These are phyloP conservation scores for Morella rubra DNA, from an alignment of 306 rosid genomes.

Conservation along the genomic window DNA sequence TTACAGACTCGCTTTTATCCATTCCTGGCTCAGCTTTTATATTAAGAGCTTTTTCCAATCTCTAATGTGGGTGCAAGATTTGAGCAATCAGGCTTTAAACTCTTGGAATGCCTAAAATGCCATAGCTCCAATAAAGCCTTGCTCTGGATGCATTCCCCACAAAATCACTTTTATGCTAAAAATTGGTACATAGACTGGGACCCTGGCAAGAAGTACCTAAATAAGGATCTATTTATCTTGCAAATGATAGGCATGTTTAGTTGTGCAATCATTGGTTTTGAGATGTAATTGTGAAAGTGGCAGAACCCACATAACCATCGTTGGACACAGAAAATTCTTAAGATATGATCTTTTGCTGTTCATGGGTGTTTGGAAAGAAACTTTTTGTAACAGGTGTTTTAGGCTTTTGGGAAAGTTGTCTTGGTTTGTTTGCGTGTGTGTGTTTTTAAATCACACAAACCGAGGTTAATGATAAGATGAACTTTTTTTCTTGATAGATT, in stretches of 20 bases:
- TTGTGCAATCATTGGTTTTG: no score
- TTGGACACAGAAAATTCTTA: no score
- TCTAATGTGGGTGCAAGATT: not conserved
- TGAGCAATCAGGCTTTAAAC: not conserved
- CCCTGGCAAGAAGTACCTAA: not conserved
- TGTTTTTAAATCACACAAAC: no score
- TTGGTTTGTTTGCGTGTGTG: no score
- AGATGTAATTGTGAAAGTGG: no score
- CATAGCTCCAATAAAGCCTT: not conserved
- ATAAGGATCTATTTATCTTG: not conserved
- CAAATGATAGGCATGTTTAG: not conserved
- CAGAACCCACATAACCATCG: no score
- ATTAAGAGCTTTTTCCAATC: not conserved
- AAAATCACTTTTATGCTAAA: not conserved
- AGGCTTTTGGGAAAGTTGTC: no score
- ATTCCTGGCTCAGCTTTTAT: not conserved
- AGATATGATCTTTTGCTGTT: no score
- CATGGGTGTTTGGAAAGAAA: no score
- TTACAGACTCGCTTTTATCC: not conserved
- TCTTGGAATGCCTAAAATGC: not conserved
- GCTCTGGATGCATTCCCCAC: not conserved
- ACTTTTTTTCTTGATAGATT: no score
- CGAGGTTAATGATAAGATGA: no score
- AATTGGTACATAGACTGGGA: not conserved
- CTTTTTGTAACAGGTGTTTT: no score